A percentile compares a stretch with the other conserved stretches of the same genome.
Evolutionary conservation across 139 green algal genomes (phyloP).

Genomic region (Picochlorum sp.): DNA sequence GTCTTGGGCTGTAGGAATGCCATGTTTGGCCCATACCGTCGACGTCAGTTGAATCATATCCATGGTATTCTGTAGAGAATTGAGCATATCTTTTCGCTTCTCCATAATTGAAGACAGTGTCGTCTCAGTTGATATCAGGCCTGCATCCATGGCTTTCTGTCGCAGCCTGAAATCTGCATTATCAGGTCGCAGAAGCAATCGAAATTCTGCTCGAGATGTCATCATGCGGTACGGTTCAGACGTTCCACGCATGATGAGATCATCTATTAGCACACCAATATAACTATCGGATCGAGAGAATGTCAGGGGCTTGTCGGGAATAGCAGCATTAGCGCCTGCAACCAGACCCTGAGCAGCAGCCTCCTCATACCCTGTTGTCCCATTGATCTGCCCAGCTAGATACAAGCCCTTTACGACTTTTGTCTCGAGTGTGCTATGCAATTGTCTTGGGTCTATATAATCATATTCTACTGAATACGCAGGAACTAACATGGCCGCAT

Average conservation of each 20-base stretch:
- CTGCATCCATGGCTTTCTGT: constrained; percentile 23
- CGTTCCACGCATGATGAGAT: constrained; percentile 37
- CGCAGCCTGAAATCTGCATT: constrained; percentile 49
- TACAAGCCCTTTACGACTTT: constrained; percentile 36
- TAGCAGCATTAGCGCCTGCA: constrained; percentile 46
- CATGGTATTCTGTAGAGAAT: constrained; percentile 16
- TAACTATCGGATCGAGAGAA: constrained; percentile 38
- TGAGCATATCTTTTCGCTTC: background rate
- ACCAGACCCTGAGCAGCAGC: constrained; percentile 50
- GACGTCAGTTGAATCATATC: constrained; percentile 13
- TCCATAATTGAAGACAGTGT: background rate
- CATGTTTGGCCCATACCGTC: constrained; percentile 20
- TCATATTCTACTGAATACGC: constrained; percentile 56
- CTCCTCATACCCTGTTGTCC: constrained; percentile 57
- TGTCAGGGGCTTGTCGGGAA: constrained; percentile 19
- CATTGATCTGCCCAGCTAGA: constrained; percentile 58
- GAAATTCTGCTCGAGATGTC: constrained; percentile 39
- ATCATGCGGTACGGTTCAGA: constrained; percentile 56
- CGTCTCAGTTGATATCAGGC: constrained; percentile 23
- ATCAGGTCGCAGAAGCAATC: constrained; percentile 43
- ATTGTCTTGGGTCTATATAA: constrained; percentile 49
- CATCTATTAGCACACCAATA: constrained; percentile 45
- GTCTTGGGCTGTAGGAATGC: constrained; percentile 23
- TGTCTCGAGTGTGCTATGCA: constrained; percentile 40
- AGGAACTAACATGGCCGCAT: constrained; percentile 30